Evolutionary conservation across 139 green algal genomes (phyloP), one percentile per base, ranked within the genome.

Genomic region (Micractinium sp.): DNA sequence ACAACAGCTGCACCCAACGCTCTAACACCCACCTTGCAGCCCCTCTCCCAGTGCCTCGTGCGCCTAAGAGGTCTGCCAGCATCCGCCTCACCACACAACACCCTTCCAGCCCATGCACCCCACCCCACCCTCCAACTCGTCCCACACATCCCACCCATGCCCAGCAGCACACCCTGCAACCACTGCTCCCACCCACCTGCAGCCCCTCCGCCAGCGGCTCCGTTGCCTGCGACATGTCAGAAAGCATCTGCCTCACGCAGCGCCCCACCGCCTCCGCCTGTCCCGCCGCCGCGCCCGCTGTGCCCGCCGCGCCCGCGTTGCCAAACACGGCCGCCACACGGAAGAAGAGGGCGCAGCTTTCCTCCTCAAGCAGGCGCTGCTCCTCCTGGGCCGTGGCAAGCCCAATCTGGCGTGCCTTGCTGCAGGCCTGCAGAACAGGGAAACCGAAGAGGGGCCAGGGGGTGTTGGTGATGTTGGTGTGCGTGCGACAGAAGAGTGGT

Each of bases 341-440:
- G 78, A 91, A 87, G 67, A 85, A 91, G 3, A 91, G 83, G 12
- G 74, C 53, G 22, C 36, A 61, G 75, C 81, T 88, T 2, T 88
- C 88, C 31, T 91, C 75, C 69, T 88, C 78, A 36, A 88, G 81
- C 29, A 29, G 74, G 35, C 69, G 82, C 75, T 56, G 60, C 38
- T 81, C 36, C 29, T 53, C 36, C 0, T 35, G 56, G 23, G 71
- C 35, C 14, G 25, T 27, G 23, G 81, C 33, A 3, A 78, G 71
- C 25, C 33, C 27, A 29, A 87, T 88, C 25, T 75, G 73, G 18
- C 81, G 80, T 23, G 88, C 83, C 20, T 25, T 56, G 53, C n/a
- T 67, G 73, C 82, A 90, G 23, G 82, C 86, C 76, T 82, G 86
- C 73, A 36, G 23, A 27, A 14, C 25, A 19, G 23, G 71, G 71